Evolutionary conservation across 2,329 filamentous ascomycete genomes (phyloP), one percentile per base, ranked within the genome.

Genomic region (Neurospora sp.): DNA sequence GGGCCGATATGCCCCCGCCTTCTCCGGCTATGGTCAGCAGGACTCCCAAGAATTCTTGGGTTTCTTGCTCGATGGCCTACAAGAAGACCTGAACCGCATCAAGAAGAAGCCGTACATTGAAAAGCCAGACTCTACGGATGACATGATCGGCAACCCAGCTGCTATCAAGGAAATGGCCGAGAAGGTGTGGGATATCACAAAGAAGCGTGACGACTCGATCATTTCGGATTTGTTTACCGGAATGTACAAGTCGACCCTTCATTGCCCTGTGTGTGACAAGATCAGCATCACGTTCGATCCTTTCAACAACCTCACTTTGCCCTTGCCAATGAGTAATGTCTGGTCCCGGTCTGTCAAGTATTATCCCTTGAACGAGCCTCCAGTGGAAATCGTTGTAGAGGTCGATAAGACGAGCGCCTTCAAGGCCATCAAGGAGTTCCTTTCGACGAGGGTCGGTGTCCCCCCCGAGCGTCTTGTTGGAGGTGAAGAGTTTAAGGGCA

Each of bases 231-330:
- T 99, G 11, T 99, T 99, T 79, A 96, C 93, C 28, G 96, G 96
- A 73, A 93, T 98, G 86, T 99, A 98, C 86, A 97, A 98, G 82
- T 98, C 96, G 66, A 98, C 95, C 0, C 87, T 99, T 73, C 91
- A 96, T 73, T 99, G 96, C 77, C 96, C 96, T 0, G 87, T 86
- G 8, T 99, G 96, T 79, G 87, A 91, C 75, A 99, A 98, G 82
- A 91, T 98, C 80, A 97, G 94, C 86, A 97, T 99, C 76, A 98
- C 96, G 0, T 99, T 99, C 77, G 96, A 99, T 78, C 96, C 96
- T 0, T 99, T 97, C 84, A 97, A 93, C 79, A 96, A 96, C 74
- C 82, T 99, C 71, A 97, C 96, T 0, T 83, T 99, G 33, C 96
- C 96, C 70, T 83, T 99, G 40, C 96, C 96, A 0, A 88, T 97